Evolutionary conservation across 2,329 filamentous ascomycete genomes (phyloP), one percentile per base, ranked within the genome.

Genomic region (Pseudocercospora fijiensis): DNA sequence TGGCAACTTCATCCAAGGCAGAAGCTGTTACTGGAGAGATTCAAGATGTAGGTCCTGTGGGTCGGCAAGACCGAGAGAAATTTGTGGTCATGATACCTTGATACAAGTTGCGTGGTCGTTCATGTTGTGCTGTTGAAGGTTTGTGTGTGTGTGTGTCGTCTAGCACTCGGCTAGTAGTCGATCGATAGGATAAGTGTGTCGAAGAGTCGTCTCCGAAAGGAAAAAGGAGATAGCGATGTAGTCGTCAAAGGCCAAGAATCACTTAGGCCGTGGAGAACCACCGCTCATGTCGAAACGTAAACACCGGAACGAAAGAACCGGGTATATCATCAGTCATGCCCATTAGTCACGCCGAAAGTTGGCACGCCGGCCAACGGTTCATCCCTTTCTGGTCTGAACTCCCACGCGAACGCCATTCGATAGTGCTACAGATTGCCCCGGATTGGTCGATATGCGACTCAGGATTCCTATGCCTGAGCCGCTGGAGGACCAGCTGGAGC

Each of bases 241-340:
- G 64, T 65, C 60, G 58, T 58, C 59, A 62, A 41, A 60, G 60
- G 63, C 63, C 60, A 59, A 41, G 53, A 56, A 47, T 43, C 56
- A 51, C 45, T 57, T 45, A 63, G 59, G 57, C 62, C 62, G 47
- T 65, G 43, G 28, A 37, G 58, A 59, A 66, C 51, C 47, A 60
- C 57, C 51, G 60, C 61, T 64, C 63, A 63, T 62, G 62, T 60
- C 61, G 61, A 63, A 67, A 65, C 65, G 61, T 64, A 62, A 69
- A 67, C 47, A 61, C 68, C 69, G 70, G 70, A 70, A 64, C 70
- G 33, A 66, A 71, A 71, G 70, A 69, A 70, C 70, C 69, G 69
- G 69, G 61, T 63, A 65, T 71, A 62, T 72, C 71, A 63, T 72
- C 69, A 71, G 64, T 70, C 68, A 67, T 69, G 68, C 68, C 68